Evolutionary conservation across 768 basidiomycete genomes (phyloP), one percentile per base, ranked within the genome.

Genomic region (Tremella yokohamensis): DNA sequence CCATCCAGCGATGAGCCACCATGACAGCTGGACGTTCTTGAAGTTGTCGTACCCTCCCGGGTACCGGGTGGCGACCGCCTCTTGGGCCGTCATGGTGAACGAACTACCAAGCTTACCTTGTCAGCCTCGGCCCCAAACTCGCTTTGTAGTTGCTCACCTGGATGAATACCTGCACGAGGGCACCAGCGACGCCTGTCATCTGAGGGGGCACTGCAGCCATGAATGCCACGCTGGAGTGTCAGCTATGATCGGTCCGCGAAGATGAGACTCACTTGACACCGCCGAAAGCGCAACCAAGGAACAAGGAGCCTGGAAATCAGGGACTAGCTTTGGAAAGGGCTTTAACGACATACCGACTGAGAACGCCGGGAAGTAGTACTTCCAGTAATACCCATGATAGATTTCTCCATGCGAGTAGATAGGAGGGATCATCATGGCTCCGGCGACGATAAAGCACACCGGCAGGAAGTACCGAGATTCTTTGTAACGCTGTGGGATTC

Each of bases 1-100:
- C 64, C 66, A 71, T 13, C 64, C 69, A 11, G 64, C 51, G 40
- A 49, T 47, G 49, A 68, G 65, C 44, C 62, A 71, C 8, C 45
- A 66, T 9, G 57, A 60, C 16, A 56, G 54, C 37, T 52, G 53
- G 18, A 68, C 57, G 49, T 68, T 71, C 22, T 24, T 37, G 34
- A 48, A 64, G 44, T 68, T 58, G 24, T 20, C 29, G 16, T 62
- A 37, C 1, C 49, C 57, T 19, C 62, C 62, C 19, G 57, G 57
- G 18, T 56, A 20, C n/a, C 58, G 37, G 15, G 65, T 61, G 51
- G 61, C 49, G 7, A 67, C 49, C 12, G 57, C 62, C 16, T 59
- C 65, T 54, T 64, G 62, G 53, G 82, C 76, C 2, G 88, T 86
- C 77, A 88, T 87, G 34, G 88, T 58, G 49, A 70, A 56, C 11